Conservation (phyloP, 306 rosid genomes). For the Cucurbita maxima region DNA sequence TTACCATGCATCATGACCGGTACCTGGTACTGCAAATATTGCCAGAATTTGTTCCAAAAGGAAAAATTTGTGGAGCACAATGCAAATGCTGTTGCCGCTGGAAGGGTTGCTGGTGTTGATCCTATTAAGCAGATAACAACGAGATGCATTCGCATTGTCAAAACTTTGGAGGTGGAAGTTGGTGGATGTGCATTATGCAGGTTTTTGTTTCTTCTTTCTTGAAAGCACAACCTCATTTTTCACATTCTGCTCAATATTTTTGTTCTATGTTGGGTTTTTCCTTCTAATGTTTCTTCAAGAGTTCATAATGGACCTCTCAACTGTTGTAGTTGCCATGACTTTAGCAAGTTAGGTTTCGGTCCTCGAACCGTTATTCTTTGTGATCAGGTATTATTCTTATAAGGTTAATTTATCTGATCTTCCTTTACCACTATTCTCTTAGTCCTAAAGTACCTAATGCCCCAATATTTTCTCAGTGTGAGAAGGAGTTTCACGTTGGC, state of each 20-base stretch:
- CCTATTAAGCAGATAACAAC: conserved; percentile 49
- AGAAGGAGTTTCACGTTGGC: conserved; percentile 65
- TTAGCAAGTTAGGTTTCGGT: conserved; percentile 40
- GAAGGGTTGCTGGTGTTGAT: conserved; percentile 56
- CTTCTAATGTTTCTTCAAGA: not conserved
- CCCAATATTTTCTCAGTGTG: conserved; percentile 39
- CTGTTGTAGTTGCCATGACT: conserved; percentile 39
- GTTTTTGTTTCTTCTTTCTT: conserved; percentile 18
- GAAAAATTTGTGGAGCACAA: conserved; percentile 47
- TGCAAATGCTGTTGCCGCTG: conserved; percentile 66
- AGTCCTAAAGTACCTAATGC: not conserved
- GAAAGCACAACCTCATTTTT: not conserved
- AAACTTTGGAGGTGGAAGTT: conserved; percentile 34
- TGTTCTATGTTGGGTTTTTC: not conserved
- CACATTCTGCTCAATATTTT: not conserved
- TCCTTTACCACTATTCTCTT: not conserved
- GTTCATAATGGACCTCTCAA: not conserved
- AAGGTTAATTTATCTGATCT: not conserved
- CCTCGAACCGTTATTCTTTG: conserved; percentile 60
- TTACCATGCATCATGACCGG: conserved; percentile 44
- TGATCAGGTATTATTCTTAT: conserved; percentile 50
- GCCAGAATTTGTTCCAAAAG: conserved; percentile 45
- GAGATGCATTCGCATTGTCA: conserved; percentile 78
- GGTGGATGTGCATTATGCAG: conserved; percentile 73
- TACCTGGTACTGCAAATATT: conserved; percentile 80